Base-by-base conservation (phyloP, 495 filamentous ascomycete species). In the Chaetomium cochliodes region DNA sequence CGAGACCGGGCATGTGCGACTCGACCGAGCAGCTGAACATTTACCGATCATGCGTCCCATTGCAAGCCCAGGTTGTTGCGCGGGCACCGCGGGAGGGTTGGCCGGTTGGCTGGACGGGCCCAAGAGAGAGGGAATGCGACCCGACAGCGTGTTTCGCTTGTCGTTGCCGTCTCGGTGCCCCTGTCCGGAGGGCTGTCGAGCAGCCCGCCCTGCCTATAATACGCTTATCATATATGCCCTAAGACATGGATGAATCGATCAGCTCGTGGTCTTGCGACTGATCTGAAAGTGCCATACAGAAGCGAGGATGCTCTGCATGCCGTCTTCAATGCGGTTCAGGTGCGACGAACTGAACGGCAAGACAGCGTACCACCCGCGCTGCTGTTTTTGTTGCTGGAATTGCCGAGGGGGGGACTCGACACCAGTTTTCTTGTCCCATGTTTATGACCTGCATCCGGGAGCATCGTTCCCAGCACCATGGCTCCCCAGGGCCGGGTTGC, bases 211-310 rank as follows among this genome's bases (percentile, higher is more conserved):
- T 54, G 50, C 23, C 52, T 57, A 57, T 49, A 55, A 49, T 12
- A 59, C 6, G 5, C 12, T 20, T 3, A 25, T 25, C 49, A 26
- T 52, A 52, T 52, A 52, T 30, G 12, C 30, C 44, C 26, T 54
- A 50, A 64, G 44, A 58, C 54, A 58, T 57, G 62, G 61, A 44
- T 63, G 0, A 37, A 2, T 12, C 50, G 41, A 56, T 63, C 52
- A 57, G 61, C 61, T 57, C 42, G 51, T 42, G 13, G 52, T 23
- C n/a, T 42, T 2, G 1, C 59, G 30, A 25, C 20, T 12, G 42
- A 2, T 13, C 49, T 59, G 33, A 64, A 59, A 64, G 62, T 64
- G 62, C 62, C 54, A 53, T 64, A 58, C 54, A 58, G 54, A 20
- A 58, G 62, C 54, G 62, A 64, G 62, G 15, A 3, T 11, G 33